Conservation (phyloP, 2,329 filamentous ascomycete genomes). For the Beauveria bassiana region DNA sequence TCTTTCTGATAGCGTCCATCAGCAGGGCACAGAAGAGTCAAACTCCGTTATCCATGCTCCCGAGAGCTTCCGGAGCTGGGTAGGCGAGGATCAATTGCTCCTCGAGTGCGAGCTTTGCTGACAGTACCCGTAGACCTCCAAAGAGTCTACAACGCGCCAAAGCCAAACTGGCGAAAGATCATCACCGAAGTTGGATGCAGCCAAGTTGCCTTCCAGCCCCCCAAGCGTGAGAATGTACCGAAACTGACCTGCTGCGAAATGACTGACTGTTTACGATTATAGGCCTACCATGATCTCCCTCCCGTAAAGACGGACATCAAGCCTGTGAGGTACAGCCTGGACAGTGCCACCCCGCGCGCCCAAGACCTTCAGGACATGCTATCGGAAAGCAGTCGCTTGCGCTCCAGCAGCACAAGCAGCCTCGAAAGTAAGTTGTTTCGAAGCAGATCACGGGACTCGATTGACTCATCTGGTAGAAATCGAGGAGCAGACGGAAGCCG, state of each 20-base stretch:
- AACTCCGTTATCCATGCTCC: constrained; percentile 89
- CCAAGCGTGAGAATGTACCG: constrained; percentile 18
- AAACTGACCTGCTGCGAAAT: not conserved
- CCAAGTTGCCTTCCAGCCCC: constrained; percentile 20
- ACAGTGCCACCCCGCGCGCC: constrained; percentile 70
- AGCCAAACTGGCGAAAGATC: constrained; percentile 27
- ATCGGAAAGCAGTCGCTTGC: constrained; percentile 43
- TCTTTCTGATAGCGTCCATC: constrained; percentile 49
- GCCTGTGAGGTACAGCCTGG: constrained; percentile 55
- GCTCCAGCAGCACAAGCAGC: constrained; percentile 63
- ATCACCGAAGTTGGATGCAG: constrained; percentile 32
- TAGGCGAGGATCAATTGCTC: constrained; percentile 32
- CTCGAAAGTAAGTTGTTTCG: constrained; percentile 57
- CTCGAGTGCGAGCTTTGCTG: not conserved
- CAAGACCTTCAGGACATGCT: constrained; percentile 73
- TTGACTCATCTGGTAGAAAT: constrained; percentile 39
- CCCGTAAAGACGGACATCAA: constrained; percentile 69
- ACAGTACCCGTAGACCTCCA: constrained; percentile 33
- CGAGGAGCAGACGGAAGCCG: constrained; percentile 44
- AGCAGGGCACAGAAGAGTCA: constrained; percentile 63
- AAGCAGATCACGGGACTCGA: not conserved
- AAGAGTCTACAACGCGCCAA: constrained; percentile 29
- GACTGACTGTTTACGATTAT: not conserved
- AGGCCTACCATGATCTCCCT: constrained; percentile 48
- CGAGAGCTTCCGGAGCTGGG: constrained; percentile 73